Conservation (phyloP, 257 asterid species). For the Solanum tarijense region DNA sequence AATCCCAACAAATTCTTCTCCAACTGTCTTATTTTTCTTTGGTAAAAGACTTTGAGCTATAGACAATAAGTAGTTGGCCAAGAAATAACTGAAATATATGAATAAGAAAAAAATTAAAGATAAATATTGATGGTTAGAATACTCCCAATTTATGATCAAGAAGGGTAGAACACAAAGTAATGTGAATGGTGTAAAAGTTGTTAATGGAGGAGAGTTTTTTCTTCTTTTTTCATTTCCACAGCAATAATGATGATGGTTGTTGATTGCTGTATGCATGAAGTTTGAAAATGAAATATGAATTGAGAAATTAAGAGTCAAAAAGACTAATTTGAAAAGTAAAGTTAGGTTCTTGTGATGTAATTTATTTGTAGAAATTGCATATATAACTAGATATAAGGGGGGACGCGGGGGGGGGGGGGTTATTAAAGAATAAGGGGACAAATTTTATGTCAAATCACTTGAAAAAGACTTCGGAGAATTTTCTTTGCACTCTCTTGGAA, state of each 20-base stretch:
- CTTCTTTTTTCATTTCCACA: not conserved
- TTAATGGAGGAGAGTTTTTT: not conserved
- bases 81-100: not conserved
- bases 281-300: not conserved
- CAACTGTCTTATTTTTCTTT: not conserved
- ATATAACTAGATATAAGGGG: no score
- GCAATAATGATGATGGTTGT: not conserved
- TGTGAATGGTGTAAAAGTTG: not conserved
- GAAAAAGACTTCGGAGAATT: not conserved
- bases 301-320: not conserved
- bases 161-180: not conserved
- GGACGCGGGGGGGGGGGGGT: rapidly evolving
- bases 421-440: not conserved
- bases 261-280: not conserved
- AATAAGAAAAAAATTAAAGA: not conserved
- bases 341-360: not conserved
- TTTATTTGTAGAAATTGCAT: not conserved
- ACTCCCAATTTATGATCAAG: not conserved
- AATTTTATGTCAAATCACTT: not conserved
- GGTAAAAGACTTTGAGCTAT: not conserved
- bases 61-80: not conserved
- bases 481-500: not conserved
- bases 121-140: not conserved
- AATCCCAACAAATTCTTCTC: not conserved
- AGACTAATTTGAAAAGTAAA: not conserved